A percentile compares a stretch with the other conserved stretches of the same genome.
Evolutionary conservation across 768 basidiomycete genomes (phyloP).

Genomic region (Calocybe indica): DNA sequence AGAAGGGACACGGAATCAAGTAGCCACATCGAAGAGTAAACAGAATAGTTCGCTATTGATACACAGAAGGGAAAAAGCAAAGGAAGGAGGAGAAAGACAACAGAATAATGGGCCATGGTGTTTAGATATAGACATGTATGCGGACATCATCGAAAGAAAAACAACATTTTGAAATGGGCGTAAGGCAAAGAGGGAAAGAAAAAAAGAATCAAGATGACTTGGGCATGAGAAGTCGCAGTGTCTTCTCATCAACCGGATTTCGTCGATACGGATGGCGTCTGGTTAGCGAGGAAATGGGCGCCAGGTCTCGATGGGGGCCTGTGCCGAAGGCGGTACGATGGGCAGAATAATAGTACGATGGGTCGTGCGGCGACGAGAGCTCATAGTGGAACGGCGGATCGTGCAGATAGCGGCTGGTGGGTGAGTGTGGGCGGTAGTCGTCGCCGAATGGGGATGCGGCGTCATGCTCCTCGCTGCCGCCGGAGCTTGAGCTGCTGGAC

Average conservation of each 20-base stretch:
- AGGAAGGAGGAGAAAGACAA: background rate
- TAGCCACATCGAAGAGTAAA: no score
- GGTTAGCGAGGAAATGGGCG: conserved; percentile 50
- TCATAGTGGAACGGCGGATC: conserved; percentile 6
- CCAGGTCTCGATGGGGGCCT: conserved; percentile 36
- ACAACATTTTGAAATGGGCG: no score
- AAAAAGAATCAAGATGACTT: conserved; percentile 13
- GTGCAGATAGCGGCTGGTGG: no score
- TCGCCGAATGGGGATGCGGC: no score
- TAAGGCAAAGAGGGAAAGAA: background rate
- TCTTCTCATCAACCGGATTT: conserved; percentile 56
- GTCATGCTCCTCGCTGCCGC: no score
- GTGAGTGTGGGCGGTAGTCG: no score
- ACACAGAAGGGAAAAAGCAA: background rate
- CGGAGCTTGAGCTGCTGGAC: no score
- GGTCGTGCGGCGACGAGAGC: conserved; percentile 2
- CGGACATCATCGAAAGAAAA: background rate
- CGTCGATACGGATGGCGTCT: conserved; percentile 53
- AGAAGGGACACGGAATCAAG: no score
- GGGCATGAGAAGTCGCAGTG: conserved; percentile 38
- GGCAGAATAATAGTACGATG: conserved; percentile 1
- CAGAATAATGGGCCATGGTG: background rate
- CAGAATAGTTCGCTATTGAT: background rate
- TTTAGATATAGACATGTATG: background rate
- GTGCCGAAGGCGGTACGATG: conserved; percentile 12